A percentile compares a stretch with the other conserved stretches of the same genome.
Evolutionary conservation across 2,329 filamentous ascomycete genomes (phyloP).

Genomic region (Exophiala viscosa): DNA sequence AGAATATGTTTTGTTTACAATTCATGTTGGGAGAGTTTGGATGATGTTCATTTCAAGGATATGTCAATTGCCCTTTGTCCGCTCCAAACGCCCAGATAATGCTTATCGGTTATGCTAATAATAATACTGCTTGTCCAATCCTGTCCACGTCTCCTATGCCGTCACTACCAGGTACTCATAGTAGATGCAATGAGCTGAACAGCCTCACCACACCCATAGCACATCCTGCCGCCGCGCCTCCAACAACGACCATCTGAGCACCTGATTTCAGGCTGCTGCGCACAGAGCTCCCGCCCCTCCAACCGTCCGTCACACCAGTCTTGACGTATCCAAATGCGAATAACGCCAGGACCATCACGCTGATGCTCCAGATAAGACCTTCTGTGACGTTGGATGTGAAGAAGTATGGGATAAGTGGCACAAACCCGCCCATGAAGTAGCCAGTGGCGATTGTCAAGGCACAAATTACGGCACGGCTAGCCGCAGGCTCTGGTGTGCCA

Average conservation of each 20-base stretch:
- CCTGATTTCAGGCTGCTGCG: slow-evolving; percentile 43
- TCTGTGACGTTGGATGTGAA: slow-evolving; percentile 33
- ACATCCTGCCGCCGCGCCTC: slow-evolving; percentile 62
- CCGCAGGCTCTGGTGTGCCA: slow-evolving; percentile 39
- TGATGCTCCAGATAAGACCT: slow-evolving; percentile 48
- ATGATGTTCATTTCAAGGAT: too few relatives aligned
- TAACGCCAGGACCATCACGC: slow-evolving; percentile 48
- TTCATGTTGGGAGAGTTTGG: too few relatives aligned
- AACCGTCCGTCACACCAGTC: slow-evolving; percentile 39
- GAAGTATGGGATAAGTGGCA: slow-evolving; percentile 54
- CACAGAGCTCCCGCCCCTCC: slow-evolving; percentile 37
- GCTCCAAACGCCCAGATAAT: too few relatives aligned
- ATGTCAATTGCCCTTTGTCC: too few relatives aligned
- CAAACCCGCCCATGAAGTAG: slow-evolving; percentile 40
- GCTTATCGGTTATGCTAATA: too few relatives aligned
- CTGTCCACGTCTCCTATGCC: too few relatives aligned
- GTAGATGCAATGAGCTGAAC: slow-evolving; percentile 11
- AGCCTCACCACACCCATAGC: slow-evolving; percentile 53
- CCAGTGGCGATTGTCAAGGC: slow-evolving; percentile 36
- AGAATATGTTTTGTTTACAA: too few relatives aligned
- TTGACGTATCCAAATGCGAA: slow-evolving; percentile 52
- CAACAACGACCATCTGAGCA: slow-evolving; percentile 61
- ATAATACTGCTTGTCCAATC: too few relatives aligned
- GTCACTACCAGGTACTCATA: background rate
- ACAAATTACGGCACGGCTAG: slow-evolving; percentile 33